Conservation (phyloP, 2,329 filamentous ascomycete genomes). For the Curvularia hawaiiensis region DNA sequence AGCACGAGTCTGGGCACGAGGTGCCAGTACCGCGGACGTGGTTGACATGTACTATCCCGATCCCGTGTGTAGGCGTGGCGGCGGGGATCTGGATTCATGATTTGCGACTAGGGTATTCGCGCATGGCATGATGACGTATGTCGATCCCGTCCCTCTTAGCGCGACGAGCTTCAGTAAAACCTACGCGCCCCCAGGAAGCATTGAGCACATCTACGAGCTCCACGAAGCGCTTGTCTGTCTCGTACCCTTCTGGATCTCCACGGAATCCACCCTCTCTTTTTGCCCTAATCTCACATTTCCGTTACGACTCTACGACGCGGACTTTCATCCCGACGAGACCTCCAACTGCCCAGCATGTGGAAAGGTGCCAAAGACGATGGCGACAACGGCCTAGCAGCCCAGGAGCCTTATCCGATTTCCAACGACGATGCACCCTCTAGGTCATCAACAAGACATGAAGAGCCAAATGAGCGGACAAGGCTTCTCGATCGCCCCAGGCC, state of each 20-base stretch:
- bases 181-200: conserved; percentile 11
- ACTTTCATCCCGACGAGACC: conserved; percentile 23
- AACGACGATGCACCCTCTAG: conserved; percentile 33
- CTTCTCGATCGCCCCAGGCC: conserved; percentile 66
- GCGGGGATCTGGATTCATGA: conserved; percentile 17
- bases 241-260: background rate
- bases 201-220: conserved; percentile 10
- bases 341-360: conserved; percentile 56
- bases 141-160: conserved; percentile 24
- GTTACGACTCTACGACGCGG: background rate
- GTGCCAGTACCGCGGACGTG: conserved; percentile 7
- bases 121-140: conserved; percentile 27
- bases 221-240: conserved; percentile 7
- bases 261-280: background rate
- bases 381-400: conserved; percentile 38
- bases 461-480: conserved; percentile 66
- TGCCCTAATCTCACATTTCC: background rate
- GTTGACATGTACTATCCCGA: conserved; percentile 5
- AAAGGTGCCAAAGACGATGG: conserved; percentile 52
- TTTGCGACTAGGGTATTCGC: conserved; percentile 17
- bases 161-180: conserved; percentile 22
- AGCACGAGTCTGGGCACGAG: background rate
- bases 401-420: conserved; percentile 24
- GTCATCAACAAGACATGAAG: conserved; percentile 36
- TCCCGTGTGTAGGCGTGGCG: conserved; percentile 4